These are phyloP conservation scores for Metschnikowia lunata DNA, from an alignment of 805 yeast genomes.

Conservation along the genomic window DNA sequence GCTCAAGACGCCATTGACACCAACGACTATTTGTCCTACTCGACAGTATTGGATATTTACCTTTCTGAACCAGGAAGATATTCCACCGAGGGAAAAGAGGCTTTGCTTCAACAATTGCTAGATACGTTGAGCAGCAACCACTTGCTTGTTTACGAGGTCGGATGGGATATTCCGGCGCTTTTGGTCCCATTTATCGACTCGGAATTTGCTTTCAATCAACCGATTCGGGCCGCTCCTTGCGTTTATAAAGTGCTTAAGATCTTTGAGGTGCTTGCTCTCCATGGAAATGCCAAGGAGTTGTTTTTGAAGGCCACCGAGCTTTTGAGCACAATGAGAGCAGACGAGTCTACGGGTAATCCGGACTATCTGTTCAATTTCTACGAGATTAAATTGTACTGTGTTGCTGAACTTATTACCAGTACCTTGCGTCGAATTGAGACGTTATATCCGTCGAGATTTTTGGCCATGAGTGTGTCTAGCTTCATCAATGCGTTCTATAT, in stretches of 20 bases:
- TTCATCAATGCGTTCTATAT: constrained; percentile 47
- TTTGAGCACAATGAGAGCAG: constrained; percentile 36
- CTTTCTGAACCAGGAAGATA: constrained; percentile 45
- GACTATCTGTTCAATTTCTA: constrained; percentile 28
- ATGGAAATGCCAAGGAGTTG: constrained; percentile 80
- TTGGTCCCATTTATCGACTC: constrained; percentile 52
- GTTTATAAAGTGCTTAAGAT: constrained; percentile 39
- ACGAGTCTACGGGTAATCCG: constrained; percentile 13
- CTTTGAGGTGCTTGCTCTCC: constrained; percentile 58
- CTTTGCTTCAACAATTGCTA: constrained; percentile 44
- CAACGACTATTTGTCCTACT: constrained; percentile 62
- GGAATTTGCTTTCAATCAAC: constrained; percentile 22
- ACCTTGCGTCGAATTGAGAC: constrained; percentile 62
- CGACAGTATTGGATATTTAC: constrained; percentile 67
- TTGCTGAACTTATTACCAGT: constrained; percentile 60
- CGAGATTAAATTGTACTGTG: constrained; percentile 57
- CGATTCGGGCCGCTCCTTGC: constrained; percentile 37
- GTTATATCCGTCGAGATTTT: constrained; percentile 72
- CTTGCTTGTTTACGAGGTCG: constrained; percentile 59
- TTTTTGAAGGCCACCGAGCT: constrained; percentile 69
- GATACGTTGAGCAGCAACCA: constrained; percentile 42
- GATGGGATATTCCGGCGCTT: constrained; percentile 87
- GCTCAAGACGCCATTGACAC: constrained; percentile 38
- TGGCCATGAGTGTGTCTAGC: constrained; percentile 63
- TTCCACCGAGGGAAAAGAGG: constrained; percentile 45